Percentiles rank a stretch among this genome's conserved stretches.
Conservation (phyloP, 2,329 filamentous ascomycete genomes). For the Tetracladium maxilliforme region DNA sequence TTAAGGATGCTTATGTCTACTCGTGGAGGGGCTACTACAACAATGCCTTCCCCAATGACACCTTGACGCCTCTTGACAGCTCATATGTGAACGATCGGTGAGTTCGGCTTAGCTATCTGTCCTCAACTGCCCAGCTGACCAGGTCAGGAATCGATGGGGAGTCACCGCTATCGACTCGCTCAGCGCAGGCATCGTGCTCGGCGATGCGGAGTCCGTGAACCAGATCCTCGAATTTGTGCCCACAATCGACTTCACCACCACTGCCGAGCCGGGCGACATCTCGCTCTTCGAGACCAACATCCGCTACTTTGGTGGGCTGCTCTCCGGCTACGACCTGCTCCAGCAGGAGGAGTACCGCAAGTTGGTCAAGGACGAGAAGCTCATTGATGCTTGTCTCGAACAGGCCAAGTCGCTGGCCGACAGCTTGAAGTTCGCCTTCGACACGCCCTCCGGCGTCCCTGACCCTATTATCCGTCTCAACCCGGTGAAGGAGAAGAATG, state of each 20-base stretch:
- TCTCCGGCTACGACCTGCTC: slow-evolving; percentile 51
- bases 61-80: slow-evolving; percentile 55
- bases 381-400: slow-evolving; percentile 42
- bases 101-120: slow-evolving; percentile 7
- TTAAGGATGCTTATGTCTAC: slow-evolving; percentile 54
- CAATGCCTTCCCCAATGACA: slow-evolving; percentile 67
- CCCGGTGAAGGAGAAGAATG: slow-evolving; percentile 30
- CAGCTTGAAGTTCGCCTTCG: slow-evolving; percentile 61
- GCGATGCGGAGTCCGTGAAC: slow-evolving; percentile 48
- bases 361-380: too few species aligned
- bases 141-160: slow-evolving; percentile 66
- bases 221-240: slow-evolving; percentile 59
- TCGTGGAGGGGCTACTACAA: slow-evolving; percentile 62
- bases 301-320: slow-evolving; percentile 66
- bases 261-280: slow-evolving; percentile 35
- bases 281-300: slow-evolving; percentile 87
- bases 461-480: too few species aligned
- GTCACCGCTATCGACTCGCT: slow-evolving; percentile 71
- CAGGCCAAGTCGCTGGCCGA: slow-evolving; percentile 60
- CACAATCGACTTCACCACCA: slow-evolving; percentile 54
- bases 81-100: slow-evolving; percentile 55
- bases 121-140: slow-evolving; percentile 1
- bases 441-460: slow-evolving; percentile 62
- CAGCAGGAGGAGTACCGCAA: too few species aligned
- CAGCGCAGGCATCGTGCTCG: slow-evolving; percentile 68